Conservation (phyloP, 768 basidiomycete genomes). For the Gymnopilus junonius region DNA sequence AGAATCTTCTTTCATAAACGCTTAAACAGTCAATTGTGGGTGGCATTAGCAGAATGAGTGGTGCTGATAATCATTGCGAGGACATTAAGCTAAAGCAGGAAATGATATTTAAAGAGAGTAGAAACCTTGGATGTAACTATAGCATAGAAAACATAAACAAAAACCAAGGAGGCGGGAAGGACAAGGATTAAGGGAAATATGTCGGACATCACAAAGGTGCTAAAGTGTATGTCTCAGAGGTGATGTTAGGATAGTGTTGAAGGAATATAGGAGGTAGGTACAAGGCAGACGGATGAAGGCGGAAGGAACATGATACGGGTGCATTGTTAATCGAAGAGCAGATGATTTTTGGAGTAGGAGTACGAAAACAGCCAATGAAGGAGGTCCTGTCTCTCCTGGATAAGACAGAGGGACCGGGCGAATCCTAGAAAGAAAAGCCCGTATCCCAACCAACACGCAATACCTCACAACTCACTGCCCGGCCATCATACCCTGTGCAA, state of each 20-base stretch:
- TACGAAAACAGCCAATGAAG: not conserved
- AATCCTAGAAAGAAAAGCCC: not conserved
- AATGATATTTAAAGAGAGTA: not conserved
- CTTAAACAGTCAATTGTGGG: too few species aligned
- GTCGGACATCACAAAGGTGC: not conserved
- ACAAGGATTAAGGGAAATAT: not conserved
- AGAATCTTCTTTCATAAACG: too few species aligned
- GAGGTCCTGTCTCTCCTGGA: too few species aligned
- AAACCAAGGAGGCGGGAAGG: not conserved
- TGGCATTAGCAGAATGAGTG: too few species aligned
- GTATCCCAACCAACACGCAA: not conserved
- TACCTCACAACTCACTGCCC: slow-evolving; percentile 8
- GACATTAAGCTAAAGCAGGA: not conserved
- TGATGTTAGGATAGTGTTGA: not conserved
- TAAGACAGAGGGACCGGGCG: too few species aligned
- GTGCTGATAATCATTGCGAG: not conserved
- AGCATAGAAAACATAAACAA: not conserved
- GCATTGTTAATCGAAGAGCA: not conserved
- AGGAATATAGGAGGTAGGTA: not conserved
- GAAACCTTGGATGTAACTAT: not conserved
- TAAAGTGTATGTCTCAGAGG: not conserved
- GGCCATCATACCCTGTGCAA: slow-evolving; percentile 38
- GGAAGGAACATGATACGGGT: not conserved
- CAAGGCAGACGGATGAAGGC: not conserved
- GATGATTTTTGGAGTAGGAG: not conserved